These are phyloP conservation scores for Kalanchoe fedtschenkoi DNA, from an alignment of 164 flowering plant species.

Conservation along the genomic window DNA sequence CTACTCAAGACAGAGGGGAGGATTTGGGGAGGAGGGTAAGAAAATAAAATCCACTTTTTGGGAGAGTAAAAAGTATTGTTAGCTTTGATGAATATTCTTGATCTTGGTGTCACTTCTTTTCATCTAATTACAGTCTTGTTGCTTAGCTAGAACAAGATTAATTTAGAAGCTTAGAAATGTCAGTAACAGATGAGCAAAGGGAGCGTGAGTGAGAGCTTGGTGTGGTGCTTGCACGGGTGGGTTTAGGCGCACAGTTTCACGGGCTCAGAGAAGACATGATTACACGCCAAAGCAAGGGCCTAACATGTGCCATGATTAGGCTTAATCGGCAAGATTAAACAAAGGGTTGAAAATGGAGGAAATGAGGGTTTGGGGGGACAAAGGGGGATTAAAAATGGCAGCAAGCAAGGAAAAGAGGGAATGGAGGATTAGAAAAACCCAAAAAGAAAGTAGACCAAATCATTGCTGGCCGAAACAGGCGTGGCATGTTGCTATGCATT, in stretches of 20 bases:
- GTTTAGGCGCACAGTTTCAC: background rate
- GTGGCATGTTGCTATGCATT: background rate
- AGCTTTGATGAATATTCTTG: too few species aligned
- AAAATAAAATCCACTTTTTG: too few species aligned
- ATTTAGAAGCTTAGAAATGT: too few species aligned
- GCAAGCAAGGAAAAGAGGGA: background rate
- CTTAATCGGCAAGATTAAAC: background rate
- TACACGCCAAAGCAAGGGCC: background rate
- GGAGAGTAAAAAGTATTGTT: too few species aligned
- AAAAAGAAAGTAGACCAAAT: background rate
- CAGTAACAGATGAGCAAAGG: too few species aligned
- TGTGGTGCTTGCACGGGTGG: too few species aligned
- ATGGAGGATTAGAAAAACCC: background rate
- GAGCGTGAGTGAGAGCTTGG: too few species aligned
- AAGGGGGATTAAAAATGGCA: background rate
- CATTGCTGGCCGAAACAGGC: background rate
- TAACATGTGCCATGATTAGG: conserved; percentile 2
- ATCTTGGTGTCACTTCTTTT: background rate
- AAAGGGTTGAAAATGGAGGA: conserved; percentile 1
- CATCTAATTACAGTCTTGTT: background rate
- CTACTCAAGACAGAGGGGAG: background rate
- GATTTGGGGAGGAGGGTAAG: background rate
- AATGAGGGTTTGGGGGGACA: background rate
- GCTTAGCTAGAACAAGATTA: background rate
- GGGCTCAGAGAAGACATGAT: background rate